Evolutionary conservation across 2,329 filamentous ascomycete species (phyloP), one percentile per base, ranked within the genome.

Genomic region (Fusarium piperis): DNA sequence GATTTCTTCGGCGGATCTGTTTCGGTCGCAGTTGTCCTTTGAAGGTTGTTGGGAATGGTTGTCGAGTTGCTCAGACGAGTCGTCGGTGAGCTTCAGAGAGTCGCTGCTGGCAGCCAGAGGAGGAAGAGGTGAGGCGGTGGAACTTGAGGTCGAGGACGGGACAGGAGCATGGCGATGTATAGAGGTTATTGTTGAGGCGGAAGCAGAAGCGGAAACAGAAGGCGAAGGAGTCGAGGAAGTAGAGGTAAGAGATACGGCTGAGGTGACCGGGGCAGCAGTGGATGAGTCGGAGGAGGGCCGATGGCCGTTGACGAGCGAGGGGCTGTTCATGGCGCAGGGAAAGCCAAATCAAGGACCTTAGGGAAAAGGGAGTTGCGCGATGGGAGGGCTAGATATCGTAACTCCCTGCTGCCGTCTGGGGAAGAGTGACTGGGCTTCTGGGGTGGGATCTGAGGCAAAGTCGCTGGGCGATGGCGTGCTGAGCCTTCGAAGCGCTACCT

Each of bases 21-120:
- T 79, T 71, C 86, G 83, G 70, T 89, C 84, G 76, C 87, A 89
- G 77, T 85, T 86, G 63, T 86, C 81, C 68, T 78, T 78, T 10
- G 78, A 80, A 16, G 73, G 79, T 65, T 76, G 74, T 48, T 71
- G 66, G 20, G 65, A 16, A 30, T 57, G 71, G 30, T 61, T 58
- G 20, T 71, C 64, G 48, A 59, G 55, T 48, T 71, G 41, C 41
- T 51, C 65, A 35, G 59, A 55, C 52, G 41, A 33, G 18, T 33
- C 52, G 64, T 68, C 58, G 71, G 59, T 56, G 56, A 68, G 46
- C 48, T 56, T 77, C 56, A 74, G 23, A 51, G 68, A 71, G 56
- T 58, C 62, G 57, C 55, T 68, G 65, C 58, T 66, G 33, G 59
- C 62, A 60, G 48, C 44, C 30, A 28, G 38, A 58, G 57, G 60